phyloP scores from a whole-genome alignment of 257 asterid species.

The Schizonepeta tenuifolia region DNA sequence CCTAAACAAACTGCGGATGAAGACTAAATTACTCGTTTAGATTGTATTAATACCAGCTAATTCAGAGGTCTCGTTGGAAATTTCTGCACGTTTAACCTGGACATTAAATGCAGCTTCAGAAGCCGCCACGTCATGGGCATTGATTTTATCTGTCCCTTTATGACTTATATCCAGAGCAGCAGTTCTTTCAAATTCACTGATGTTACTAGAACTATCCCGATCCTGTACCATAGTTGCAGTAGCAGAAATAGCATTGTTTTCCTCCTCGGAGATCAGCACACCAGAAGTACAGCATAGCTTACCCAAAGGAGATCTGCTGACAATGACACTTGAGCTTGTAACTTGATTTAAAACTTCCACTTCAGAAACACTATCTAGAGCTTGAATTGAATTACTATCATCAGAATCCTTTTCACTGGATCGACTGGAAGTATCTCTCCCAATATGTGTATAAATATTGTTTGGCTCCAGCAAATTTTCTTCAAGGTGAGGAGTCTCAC shows the following conservation, averaged over 20 bases:
- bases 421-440: conserved; percentile 14
- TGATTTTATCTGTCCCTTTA: conserved; percentile 23
- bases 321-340: conserved; percentile 22
- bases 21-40: conserved; percentile 25
- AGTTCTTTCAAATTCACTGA: conserved; percentile 23
- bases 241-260: not conserved
- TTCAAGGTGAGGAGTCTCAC: conserved; percentile 15
- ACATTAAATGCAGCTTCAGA: conserved; percentile 30
- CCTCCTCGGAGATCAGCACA: conserved; percentile 23
- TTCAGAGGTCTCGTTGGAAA: conserved; percentile 35
- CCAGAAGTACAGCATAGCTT: conserved; percentile 15
- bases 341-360: conserved; percentile 29
- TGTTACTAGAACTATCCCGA: conserved; percentile 39
- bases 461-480: conserved; percentile 28
- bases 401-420: conserved; percentile 26
- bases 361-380: conserved; percentile 30
- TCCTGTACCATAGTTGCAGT: conserved; percentile 12
- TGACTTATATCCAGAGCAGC: conserved; percentile 15
- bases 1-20: conserved; percentile 32
- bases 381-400: conserved; percentile 27
- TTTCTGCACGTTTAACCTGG: conserved; percentile 25
- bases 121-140: conserved; percentile 22
- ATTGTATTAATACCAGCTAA: conserved; percentile 42
- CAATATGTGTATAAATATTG: conserved; percentile 21
- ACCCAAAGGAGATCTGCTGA: conserved; percentile 23